phyloP scores from a whole-genome alignment of 768 basidiomycete species.

The Tulasnella sp. region DNA sequence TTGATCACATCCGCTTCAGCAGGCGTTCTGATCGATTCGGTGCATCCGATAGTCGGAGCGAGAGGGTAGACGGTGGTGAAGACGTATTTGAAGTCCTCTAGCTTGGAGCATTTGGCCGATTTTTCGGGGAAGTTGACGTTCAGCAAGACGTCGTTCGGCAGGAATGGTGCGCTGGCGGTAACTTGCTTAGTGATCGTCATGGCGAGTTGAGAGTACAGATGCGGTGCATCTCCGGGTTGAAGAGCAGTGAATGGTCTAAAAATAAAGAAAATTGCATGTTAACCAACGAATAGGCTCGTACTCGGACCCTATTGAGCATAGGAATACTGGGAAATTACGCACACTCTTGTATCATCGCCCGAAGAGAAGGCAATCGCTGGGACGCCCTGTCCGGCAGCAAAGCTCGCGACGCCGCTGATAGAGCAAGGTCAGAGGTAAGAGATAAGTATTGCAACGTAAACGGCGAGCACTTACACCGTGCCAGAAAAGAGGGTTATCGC shows the following conservation, averaged over 20 bases:
- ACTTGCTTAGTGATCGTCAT: not conserved
- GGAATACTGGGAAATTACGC: not conserved
- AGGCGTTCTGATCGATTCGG: not conserved
- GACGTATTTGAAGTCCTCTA: conserved; percentile 2
- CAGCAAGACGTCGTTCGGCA: conserved; percentile 3
- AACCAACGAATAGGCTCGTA: not conserved
- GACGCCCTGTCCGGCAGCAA: conserved; percentile 11
- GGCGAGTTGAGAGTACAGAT: conserved; percentile 14
- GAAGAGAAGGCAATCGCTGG: conserved; percentile 26
- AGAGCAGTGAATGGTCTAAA: conserved; percentile 3
- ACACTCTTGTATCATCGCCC: not conserved
- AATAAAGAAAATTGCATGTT: not conserved
- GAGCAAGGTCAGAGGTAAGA: not conserved
- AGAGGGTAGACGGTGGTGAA: not conserved
- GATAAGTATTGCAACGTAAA: no score
- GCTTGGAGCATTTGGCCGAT: not conserved
- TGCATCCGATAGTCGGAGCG: not conserved
- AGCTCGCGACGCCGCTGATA: conserved; percentile 11
- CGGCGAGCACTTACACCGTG: conserved; percentile 6
- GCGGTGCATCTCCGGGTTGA: conserved; percentile 2
- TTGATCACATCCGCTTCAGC: not conserved
- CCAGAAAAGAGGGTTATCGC: conserved; percentile 8
- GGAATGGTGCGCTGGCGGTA: conserved; percentile 18
- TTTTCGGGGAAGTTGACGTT: conserved; percentile 25
- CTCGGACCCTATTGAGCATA: not conserved